Conservation (phyloP, 768 basidiomycete species). For the Naganishia vaughanmartiniae region DNA sequence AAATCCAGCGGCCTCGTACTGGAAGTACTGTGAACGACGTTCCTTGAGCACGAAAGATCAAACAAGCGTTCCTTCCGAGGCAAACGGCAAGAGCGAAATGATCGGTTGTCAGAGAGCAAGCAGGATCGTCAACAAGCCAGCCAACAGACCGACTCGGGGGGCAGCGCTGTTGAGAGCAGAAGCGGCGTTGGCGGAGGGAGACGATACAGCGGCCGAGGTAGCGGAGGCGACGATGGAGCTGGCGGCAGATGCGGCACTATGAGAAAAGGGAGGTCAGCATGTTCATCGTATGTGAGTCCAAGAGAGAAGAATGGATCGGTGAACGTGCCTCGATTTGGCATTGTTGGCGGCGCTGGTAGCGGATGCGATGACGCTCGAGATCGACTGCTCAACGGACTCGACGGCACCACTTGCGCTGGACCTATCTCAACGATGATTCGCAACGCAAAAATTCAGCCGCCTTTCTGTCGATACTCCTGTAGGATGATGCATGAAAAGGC, state of each 20-base stretch:
- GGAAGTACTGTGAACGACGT: no score
- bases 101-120: neutral
- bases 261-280: neutral
- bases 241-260: neutral
- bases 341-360: neutral
- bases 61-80: neutral
- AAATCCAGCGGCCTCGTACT: neutral
- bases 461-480: no score
- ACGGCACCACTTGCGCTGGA: neutral
- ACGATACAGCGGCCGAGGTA: neutral
- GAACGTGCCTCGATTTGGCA: neutral
- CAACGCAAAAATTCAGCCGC: neutral
- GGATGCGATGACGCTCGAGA: neutral
- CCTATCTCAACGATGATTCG: neutral
- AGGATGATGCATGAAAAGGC: no score
- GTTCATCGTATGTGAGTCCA: neutral
- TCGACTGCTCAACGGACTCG: neutral
- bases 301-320: neutral
- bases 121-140: neutral
- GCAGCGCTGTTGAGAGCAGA: neutral
- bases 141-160: neutral
- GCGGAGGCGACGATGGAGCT: neutral
- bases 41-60: neutral
- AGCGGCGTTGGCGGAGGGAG: neutral
- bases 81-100: neutral